A percentile compares a stretch with the other conserved stretches of the same genome.
These are phyloP conservation scores for Luffa acutangula DNA, from an alignment of 306 rosid genomes.

Conservation along the genomic window DNA sequence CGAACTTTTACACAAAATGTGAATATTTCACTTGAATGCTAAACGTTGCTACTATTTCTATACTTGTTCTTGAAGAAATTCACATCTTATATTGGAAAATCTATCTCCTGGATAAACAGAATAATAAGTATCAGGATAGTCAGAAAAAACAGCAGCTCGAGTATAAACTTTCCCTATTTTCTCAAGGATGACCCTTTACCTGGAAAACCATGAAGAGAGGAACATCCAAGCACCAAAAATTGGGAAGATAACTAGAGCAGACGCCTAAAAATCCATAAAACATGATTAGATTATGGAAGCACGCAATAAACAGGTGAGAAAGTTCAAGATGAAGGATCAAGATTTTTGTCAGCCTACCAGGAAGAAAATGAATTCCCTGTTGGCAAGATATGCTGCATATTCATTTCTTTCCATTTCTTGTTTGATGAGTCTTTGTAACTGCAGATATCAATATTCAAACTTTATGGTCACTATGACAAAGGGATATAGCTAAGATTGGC, in stretches of 20 bases:
- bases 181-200: background rate
- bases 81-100: background rate
- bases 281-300: conserved; percentile 14
- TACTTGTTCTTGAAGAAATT: background rate
- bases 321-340: conserved; percentile 1
- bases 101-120: background rate
- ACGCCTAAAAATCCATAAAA: conserved; percentile 44
- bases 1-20: background rate
- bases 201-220: conserved; percentile 37
- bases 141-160: background rate
- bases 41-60: background rate
- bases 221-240: conserved; percentile 65
- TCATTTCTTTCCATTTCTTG: conserved; percentile 53
- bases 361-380: conserved; percentile 60
- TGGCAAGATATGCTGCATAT: conserved; percentile 45
- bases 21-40: background rate
- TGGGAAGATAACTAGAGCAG: conserved; percentile 66
- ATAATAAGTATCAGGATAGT: background rate
- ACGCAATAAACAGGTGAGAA: background rate
- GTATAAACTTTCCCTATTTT: background rate
- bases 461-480: background rate
- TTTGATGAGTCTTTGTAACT: conserved; percentile 70
- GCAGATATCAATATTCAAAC: conserved; percentile 13
- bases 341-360: conserved; percentile 36
- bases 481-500: background rate